Percentiles rank a stretch among this genome's conserved stretches.
These are phyloP conservation scores for Solidago caesia DNA, from an alignment of 129 eudicot species.

Conservation along the genomic window DNA sequence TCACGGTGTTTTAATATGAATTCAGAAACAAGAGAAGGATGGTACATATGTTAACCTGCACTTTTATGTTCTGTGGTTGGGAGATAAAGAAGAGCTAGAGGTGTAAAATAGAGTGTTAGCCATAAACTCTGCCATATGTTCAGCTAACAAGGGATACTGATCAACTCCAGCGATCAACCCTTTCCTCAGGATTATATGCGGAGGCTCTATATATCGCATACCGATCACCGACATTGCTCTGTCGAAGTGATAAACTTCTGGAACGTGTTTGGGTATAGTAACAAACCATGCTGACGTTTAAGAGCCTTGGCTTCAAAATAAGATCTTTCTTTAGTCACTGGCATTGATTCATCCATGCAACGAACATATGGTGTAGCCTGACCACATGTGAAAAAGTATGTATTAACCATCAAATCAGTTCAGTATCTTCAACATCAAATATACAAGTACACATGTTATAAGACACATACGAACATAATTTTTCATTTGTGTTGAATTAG, in stretches of 20 bases:
- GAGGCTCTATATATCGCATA: conserved; percentile 90
- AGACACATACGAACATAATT: no score
- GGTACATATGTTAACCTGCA: conserved; percentile 54
- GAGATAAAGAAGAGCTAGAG: conserved; percentile 86
- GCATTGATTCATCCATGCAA: conserved; percentile 95
- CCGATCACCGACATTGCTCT: conserved; percentile 81
- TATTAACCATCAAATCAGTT: neutral
- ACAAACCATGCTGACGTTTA: conserved; percentile 67
- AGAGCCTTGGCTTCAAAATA: conserved; percentile 79
- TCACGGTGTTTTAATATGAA: neutral
- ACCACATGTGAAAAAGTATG: conserved; percentile 15
- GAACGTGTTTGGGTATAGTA: conserved; percentile 85
- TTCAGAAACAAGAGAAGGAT: no score
- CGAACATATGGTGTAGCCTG: conserved; percentile 96
- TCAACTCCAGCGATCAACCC: conserved; percentile 85
- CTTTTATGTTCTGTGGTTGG: conserved; percentile 84
- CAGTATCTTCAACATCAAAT: no score
- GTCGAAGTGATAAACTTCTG: conserved; percentile 94
- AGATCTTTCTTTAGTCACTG: conserved; percentile 92
- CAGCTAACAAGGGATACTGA: conserved; percentile 80
- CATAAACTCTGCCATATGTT: conserved; percentile 89
- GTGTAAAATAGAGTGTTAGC: conserved; percentile 78
- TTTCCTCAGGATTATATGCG: conserved; percentile 86
- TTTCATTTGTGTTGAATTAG: no score
- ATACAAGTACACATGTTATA: no score